These are phyloP conservation scores for Phytophthora pinifolia DNA, from an alignment of 352 stramenopile genomes.

Conservation along the genomic window DNA sequence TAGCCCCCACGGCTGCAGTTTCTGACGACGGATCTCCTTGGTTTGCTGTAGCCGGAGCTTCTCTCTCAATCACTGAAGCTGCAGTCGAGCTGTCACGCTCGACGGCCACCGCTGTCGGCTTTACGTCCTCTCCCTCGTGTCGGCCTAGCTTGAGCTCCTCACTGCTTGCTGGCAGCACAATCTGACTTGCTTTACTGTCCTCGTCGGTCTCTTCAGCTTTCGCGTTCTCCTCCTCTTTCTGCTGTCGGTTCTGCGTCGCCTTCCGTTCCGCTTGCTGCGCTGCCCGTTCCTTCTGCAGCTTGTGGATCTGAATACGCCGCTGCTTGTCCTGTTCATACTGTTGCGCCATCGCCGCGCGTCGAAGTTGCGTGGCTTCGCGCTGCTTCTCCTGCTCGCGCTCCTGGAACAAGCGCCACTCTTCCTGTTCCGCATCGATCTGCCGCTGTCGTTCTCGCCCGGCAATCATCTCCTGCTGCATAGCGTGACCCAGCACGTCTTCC, in stretches of 20 bases:
- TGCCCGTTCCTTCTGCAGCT: slow-evolving; percentile 55
- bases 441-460: slow-evolving; percentile 39
- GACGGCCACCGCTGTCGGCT: too few species aligned
- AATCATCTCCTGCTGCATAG: slow-evolving; percentile 38
- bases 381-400: slow-evolving; percentile 50
- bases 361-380: slow-evolving; percentile 41
- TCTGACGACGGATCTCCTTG: too few species aligned
- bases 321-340: slow-evolving; percentile 71
- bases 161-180: too few species aligned
- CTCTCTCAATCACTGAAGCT: too few species aligned
- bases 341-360: slow-evolving; percentile 52
- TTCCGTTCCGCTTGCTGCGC: slow-evolving; percentile 27
- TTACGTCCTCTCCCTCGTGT: too few species aligned
- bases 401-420: slow-evolving; percentile 63
- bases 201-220: not conserved
- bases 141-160: too few species aligned
- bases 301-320: slow-evolving; percentile 66
- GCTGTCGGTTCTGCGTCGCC: slow-evolving; percentile 9
- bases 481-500: slow-evolving; percentile 44
- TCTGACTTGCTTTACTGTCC: too few species aligned
- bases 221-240: not conserved
- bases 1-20: too few species aligned
- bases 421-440: slow-evolving; percentile 61
- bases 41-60: too few species aligned
- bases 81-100: too few species aligned